phyloP scores from a whole-genome alignment of 2,329 filamentous ascomycete genomes.

The Claviceps purpurea region DNA sequence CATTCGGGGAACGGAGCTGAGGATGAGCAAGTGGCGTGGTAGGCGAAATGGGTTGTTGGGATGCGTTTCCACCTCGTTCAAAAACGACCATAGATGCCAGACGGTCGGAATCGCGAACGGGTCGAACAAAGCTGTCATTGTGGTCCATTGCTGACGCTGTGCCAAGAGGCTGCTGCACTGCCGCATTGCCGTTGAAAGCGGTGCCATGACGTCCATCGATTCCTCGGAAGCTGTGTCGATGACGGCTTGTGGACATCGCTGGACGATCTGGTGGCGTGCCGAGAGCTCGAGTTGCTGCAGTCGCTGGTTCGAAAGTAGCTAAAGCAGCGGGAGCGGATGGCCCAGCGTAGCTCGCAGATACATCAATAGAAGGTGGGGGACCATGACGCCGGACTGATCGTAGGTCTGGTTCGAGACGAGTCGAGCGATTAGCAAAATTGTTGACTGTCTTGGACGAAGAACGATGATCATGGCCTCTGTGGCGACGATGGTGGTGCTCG shows the following conservation, averaged over 20 bases:
- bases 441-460: constrained; percentile 31
- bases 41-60: constrained; percentile 88
- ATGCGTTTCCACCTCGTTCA: constrained; percentile 54
- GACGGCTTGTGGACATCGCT: constrained; percentile 22
- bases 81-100: constrained; percentile 69
- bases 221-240: constrained; percentile 36
- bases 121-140: constrained; percentile 62
- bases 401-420: constrained; percentile 43
- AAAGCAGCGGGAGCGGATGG: constrained; percentile 20
- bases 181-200: constrained; percentile 34
- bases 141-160: constrained; percentile 55
- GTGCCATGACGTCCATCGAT: constrained; percentile 37
- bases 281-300: constrained; percentile 7
- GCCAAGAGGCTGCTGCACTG: constrained; percentile 52
- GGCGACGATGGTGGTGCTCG: constrained; percentile 35
- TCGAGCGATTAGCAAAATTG: constrained; percentile 39
- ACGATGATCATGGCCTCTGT: constrained; percentile 36
- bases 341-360: constrained; percentile 29
- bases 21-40: constrained; percentile 67
- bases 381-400: constrained; percentile 60
- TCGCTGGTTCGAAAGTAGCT: constrained; percentile 12
- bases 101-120: constrained; percentile 69
- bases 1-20: constrained; percentile 41
- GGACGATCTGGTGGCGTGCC: constrained; percentile 9
- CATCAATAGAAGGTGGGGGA: constrained; percentile 58